These are phyloP conservation scores for Plasmodium vinckei DNA, from an alignment of 169 alveolate genomes.

Conservation along the genomic window DNA sequence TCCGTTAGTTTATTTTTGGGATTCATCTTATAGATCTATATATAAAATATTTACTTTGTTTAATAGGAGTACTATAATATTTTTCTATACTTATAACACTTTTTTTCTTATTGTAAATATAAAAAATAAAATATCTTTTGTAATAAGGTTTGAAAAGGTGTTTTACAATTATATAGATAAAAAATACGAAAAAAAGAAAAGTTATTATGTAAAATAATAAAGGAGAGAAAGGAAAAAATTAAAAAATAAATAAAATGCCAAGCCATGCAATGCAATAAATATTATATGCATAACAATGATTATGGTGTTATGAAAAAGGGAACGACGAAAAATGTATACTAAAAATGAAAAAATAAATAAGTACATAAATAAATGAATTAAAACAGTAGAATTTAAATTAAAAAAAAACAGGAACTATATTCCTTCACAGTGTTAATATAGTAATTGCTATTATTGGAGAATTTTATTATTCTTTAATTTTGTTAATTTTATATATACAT, in stretches of 20 bases:
- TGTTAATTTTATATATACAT: too few relatives aligned
- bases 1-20: constrained; percentile 66
- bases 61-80: neutral
- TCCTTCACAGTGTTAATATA: too few relatives aligned
- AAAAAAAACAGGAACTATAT: too few relatives aligned
- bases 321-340: too few relatives aligned
- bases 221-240: neutral
- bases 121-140: neutral
- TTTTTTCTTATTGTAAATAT: constrained; percentile 7
- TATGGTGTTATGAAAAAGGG: too few relatives aligned
- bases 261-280: neutral
- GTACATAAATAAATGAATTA: too few relatives aligned
- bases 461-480: too few relatives aligned
- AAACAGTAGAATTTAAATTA: too few relatives aligned
- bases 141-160: neutral
- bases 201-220: too few relatives aligned
- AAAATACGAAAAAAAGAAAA: neutral
- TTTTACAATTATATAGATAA: neutral
- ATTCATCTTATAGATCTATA: constrained; percentile 25
- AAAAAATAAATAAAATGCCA: neutral
- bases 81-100: constrained; percentile 1
- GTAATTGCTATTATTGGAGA: too few relatives aligned
- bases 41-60: constrained; percentile 7
- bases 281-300: too few relatives aligned
- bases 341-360: too few relatives aligned